Conservation (phyloP, 257 asterid genomes). For the Solanum etuberosum region DNA sequence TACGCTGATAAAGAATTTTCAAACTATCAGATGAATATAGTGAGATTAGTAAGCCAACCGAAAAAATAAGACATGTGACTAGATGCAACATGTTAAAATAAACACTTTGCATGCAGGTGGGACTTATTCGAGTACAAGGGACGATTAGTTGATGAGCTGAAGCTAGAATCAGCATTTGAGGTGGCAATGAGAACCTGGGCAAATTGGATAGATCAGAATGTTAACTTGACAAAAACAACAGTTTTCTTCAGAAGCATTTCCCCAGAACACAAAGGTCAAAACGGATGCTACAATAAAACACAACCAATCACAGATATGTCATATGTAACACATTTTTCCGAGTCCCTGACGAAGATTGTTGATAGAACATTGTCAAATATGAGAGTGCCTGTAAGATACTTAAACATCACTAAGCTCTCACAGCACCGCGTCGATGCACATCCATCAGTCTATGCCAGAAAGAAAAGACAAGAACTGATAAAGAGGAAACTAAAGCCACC, state of each 20-base stretch:
- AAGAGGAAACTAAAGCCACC: conserved; percentile 1
- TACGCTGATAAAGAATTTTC: background rate
- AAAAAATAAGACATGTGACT: background rate
- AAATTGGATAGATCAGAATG: conserved; percentile 3
- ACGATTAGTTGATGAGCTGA: background rate
- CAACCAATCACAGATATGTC: background rate
- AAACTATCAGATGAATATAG: background rate
- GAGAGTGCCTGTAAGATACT: conserved; percentile 1
- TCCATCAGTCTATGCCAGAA: conserved; percentile 5
- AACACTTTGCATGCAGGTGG: conserved; percentile 2
- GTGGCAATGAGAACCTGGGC: conserved; percentile 10
- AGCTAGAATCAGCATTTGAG: conserved; percentile 5
- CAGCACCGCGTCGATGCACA: conserved; percentile 10
- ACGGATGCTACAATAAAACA: conserved; percentile 6
- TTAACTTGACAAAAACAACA: conserved; percentile 2
- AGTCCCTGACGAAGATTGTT: background rate
- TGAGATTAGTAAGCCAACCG: background rate
- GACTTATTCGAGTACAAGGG: conserved; percentile 1
- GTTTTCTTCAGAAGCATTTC: conserved; percentile 9
- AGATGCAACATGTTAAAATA: background rate
- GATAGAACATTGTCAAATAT: background rate
- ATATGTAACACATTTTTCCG: background rate
- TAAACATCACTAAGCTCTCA: conserved; percentile 8
- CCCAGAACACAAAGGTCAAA: conserved; percentile 2
- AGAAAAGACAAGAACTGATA: background rate